Percentiles rank a stretch among this genome's conserved stretches.
These are phyloP conservation scores for Aspergillus steynii DNA, from an alignment of 495 filamentous ascomycete species.

Conservation along the genomic window DNA sequence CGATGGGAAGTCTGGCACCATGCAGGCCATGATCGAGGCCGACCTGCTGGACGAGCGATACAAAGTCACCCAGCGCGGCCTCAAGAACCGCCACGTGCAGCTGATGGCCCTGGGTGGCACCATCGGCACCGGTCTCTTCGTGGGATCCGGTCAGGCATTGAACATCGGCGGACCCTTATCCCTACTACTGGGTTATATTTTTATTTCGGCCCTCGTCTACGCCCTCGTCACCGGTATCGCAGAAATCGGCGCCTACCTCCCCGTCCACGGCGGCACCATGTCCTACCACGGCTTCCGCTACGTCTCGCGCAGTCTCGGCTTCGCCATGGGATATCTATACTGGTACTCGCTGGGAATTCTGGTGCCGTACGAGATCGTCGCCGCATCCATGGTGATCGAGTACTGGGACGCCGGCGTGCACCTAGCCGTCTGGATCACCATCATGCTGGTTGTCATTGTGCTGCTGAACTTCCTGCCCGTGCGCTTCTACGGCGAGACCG, in stretches of 20 bases:
- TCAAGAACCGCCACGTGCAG: conserved; percentile 61
- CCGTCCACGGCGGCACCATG: conserved; percentile 59
- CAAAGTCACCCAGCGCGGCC: conserved; percentile 39
- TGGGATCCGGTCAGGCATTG: conserved; percentile 61
- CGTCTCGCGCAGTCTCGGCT: conserved; percentile 61
- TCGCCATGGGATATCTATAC: conserved; percentile 62
- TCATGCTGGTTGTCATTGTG: conserved; percentile 69
- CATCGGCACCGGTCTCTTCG: conserved; percentile 63
- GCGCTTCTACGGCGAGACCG: conserved; percentile 67
- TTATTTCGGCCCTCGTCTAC: conserved; percentile 62
- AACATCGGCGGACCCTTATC: conserved; percentile 59
- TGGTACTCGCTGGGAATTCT: conserved; percentile 68
- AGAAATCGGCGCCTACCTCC: conserved; percentile 66
- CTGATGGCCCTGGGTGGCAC: conserved; percentile 69
- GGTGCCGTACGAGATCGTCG: conserved; percentile 66
- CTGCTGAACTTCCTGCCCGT: conserved; percentile 68
- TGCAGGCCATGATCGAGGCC: conserved; percentile 33
- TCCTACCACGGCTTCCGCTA: conserved; percentile 60
- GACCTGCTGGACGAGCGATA: conserved; percentile 43
- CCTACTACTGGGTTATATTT: conserved; percentile 64
- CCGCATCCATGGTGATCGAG: conserved; percentile 68
- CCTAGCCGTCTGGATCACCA: conserved; percentile 67
- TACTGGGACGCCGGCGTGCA: conserved; percentile 60
- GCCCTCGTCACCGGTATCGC: conserved; percentile 62
- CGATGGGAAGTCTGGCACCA: conserved; percentile 14